Evolutionary conservation across 495 filamentous ascomycete genomes (phyloP).

Genomic region (Pseudevernia furfuracea): DNA sequence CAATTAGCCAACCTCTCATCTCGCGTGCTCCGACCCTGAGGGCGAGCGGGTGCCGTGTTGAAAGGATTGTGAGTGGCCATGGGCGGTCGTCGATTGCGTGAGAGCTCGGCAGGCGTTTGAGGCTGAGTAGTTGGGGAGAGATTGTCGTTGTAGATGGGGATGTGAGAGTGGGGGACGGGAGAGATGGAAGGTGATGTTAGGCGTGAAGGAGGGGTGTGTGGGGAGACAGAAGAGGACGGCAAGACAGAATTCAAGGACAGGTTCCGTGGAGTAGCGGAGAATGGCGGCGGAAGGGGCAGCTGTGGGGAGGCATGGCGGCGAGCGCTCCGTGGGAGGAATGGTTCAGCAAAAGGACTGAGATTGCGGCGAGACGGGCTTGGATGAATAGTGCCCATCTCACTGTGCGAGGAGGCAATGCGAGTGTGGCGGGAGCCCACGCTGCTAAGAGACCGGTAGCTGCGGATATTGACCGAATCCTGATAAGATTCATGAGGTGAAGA

Average conservation of each 20-base stretch:
- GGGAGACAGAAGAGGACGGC: constrained; percentile 21
- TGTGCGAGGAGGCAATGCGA: constrained; percentile 20
- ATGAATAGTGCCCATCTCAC: constrained; percentile 12
- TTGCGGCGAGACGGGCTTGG: constrained; percentile 12
- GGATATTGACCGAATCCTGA: constrained; percentile 5
- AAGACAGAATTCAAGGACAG: constrained; percentile 4
- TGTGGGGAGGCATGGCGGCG: constrained; percentile 17
- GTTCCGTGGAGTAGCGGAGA: constrained; percentile 31
- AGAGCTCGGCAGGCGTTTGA: constrained; percentile 48
- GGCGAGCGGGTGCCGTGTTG: constrained; percentile 18
- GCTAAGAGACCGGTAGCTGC: constrained; percentile 17
- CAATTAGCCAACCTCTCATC: neutral
- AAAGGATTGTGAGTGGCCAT: constrained; percentile 15
- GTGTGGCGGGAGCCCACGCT: constrained; percentile 18
- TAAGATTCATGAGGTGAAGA: constrained; percentile 1
- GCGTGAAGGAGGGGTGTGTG: constrained; percentile 11
- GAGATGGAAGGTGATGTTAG: neutral
- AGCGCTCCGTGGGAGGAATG: constrained; percentile 18
- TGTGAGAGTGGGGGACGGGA: constrained; percentile 8
- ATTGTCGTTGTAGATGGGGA: constrained; percentile 44
- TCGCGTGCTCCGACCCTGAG: neutral
- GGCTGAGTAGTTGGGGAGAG: constrained; percentile 45
- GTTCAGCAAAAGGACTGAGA: constrained; percentile 12
- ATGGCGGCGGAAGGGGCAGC: constrained; percentile 35
- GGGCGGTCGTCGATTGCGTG: constrained; percentile 19